Base-by-base conservation (phyloP, 2,329 filamentous ascomycete genomes). In the Fusarium tricinctum region DNA sequence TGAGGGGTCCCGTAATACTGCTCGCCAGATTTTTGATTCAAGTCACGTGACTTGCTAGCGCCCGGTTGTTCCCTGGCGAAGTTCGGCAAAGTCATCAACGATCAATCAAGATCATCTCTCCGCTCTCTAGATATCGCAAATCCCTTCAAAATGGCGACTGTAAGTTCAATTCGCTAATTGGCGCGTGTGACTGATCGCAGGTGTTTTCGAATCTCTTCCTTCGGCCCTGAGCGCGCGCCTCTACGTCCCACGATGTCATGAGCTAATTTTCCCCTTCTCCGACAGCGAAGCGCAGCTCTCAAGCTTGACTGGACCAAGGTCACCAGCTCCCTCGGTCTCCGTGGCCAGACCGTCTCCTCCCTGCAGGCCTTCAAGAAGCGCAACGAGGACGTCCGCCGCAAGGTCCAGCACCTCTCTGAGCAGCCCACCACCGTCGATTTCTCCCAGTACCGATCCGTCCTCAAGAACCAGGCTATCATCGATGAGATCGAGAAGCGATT, bases 221-320 rank as follows among this genome's bases (percentile, higher is more conserved):
- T 60, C 58, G 47, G 26, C 23, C 49, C 46, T 55, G 32, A 61
- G 15, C 32, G 53, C 70, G 65, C 71, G 55, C 53, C 63, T 63
- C 50, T 50, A 63, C 54, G 66, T 56, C 64, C 52, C 53, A 66
- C 58, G 64, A 69, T 62, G 44, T 55, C 64, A 73, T 85, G 85
- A 86, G 85, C 85, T 87, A 86, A 87, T 86, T 86, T 84, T 78
- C 72, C 73, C 64, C 72, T 69, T 61, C 63, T 68, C 63, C 48
- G 70, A 81, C 82, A 98, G 95, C 92, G 94, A 89, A 97, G 93
- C 89, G 94, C 95, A 87, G 94, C 95, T 84, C 89, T 97, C 84
- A 99, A 98, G 90, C 89, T 99, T 88, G 96, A 99, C 91, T 99
- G 96, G 96, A 89, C 89, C 85, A 96, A 97, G 86, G 89, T 99